Evolutionary conservation across 2,329 filamentous ascomycete species (phyloP).

Genomic region (Aspergillus sp.): DNA sequence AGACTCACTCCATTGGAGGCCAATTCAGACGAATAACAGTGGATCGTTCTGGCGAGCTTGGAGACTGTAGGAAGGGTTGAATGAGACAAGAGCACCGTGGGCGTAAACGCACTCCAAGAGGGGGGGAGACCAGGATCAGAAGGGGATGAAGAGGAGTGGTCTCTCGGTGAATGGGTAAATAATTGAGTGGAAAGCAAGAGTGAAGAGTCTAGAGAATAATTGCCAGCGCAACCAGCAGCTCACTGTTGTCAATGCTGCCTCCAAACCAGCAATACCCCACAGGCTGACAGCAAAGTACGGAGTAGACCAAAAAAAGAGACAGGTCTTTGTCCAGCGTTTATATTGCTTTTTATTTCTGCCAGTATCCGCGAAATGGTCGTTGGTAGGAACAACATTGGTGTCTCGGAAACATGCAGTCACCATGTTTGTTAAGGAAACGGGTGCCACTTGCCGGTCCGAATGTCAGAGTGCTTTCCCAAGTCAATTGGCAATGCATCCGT

Average conservation of each 20-base stretch:
- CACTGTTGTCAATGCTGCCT: not conserved
- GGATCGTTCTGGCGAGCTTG: not conserved
- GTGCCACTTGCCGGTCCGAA: not conserved
- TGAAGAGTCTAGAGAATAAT: not conserved
- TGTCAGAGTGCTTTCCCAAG: not conserved
- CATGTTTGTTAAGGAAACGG: not conserved
- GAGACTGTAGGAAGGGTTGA: not conserved
- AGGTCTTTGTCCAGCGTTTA: not conserved
- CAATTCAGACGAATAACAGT: not conserved
- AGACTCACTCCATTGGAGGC: constrained; percentile 17
- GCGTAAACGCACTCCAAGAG: not conserved
- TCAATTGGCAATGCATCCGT: not conserved
- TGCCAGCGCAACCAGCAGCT: not conserved
- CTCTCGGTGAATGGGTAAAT: no score
- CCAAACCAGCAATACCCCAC: not conserved
- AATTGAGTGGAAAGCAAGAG: not conserved
- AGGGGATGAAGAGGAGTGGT: no score
- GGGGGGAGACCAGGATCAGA: no score
- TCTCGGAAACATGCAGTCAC: constrained; percentile 6
- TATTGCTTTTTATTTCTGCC: not conserved
- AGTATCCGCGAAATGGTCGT: not conserved
- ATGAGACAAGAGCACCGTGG: not conserved
- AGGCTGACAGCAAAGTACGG: not conserved
- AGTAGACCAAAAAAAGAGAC: no score
- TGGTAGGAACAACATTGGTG: not conserved